Base-by-base conservation (phyloP, 2,329 filamentous ascomycete species). In the Thelonectria discophora region DNA sequence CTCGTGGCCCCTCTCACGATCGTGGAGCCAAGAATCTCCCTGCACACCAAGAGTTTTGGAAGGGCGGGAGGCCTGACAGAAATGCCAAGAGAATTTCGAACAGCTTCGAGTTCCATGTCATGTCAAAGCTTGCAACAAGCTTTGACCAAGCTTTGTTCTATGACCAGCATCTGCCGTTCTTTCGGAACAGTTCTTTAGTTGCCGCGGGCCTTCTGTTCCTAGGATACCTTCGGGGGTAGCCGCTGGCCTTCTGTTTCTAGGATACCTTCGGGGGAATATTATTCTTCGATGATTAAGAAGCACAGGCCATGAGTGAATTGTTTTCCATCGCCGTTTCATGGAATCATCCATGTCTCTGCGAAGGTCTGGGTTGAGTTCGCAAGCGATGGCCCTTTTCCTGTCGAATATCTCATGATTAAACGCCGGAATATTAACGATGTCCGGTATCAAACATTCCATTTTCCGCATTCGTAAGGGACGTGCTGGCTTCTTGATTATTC, bases 21-120 rank as follows among this genome's bases (percentile, higher is more conserved):
- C 56, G 56, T 58, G 56, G 56, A 58, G 56, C 56, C 56, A 58
- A 58, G 56, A 58, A 42, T 58, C 56, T 58, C 56, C 56, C 56
- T 47, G 56, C 56, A 58, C 40, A 58, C 56, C 56, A 58, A 58
- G 56, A 58, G 56, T 53, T 6, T 58, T 53, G 49, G 56, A 58
- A 51, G 45, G 39, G 27, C 55, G 55, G 45, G 55, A 58, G 56
- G 40, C 56, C 56, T 53, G 30, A 24, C 55, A 58, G 47, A 45
- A 45, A 51, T 57, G 55, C 55, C 55, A 58, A 58, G 40, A 58
- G 48, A 52, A 40, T 55, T 40, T 55, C 51, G 51, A 55, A 37
- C 34, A 42, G 49, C 27, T 34, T 49, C 47, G 27, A 49, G 56
- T 32, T 32, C 30, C 30, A 32, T 32, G 30, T 32, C 56, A 53